Evolutionary conservation across 179 eudicot species (phyloP), one percentile per base, ranked within the genome.

Genomic region (Beta macrorhiza): DNA sequence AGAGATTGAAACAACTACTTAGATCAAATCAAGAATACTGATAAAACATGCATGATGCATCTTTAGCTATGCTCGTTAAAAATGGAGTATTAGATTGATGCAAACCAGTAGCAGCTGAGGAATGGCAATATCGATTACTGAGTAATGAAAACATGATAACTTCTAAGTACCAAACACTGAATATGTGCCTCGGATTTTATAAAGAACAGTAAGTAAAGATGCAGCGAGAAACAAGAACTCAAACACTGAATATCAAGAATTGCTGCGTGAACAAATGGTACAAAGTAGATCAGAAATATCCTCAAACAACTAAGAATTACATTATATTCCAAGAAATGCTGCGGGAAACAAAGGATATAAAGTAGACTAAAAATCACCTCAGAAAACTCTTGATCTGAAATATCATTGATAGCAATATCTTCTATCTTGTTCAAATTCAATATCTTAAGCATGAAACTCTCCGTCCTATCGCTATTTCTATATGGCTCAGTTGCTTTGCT

Each of bases 351-450:
- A 9, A n/a, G 14, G 14, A 67, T 42, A 72, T 7, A 37, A 73
- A 72, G 53, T 17, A 73, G 20, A 74, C 20, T 7, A 42, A 75
- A 22, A 84, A 80, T 86, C 81, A 96, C 99, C 99, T 97, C 98
- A 19, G 97, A 91, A 82, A 94, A 94, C 76, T 94, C 99, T 86
- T 93, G 98, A 85, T 97, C 93, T 80, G 99, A 97, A 77, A 97
- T 89, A 58, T 90, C 89, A 83, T 92, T 97, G 79, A 94, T 88
- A 20, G 90, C 78, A 72, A 97, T 82, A 71, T 83, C 86, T 85
- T 97, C 99, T 73, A 85, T 92, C 89, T 95, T 97, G 89, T 90
- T 88, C 17, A 97, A 83, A 89, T 97, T 97, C 83, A 95, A 86
- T 78, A 97, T 92, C 82, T 91, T 97, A 67, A 97, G 87, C 91